Evolutionary conservation across 768 basidiomycete species (phyloP), one percentile per base, ranked within the genome.

Genomic region (Tubosaeta brunneosetosa): DNA sequence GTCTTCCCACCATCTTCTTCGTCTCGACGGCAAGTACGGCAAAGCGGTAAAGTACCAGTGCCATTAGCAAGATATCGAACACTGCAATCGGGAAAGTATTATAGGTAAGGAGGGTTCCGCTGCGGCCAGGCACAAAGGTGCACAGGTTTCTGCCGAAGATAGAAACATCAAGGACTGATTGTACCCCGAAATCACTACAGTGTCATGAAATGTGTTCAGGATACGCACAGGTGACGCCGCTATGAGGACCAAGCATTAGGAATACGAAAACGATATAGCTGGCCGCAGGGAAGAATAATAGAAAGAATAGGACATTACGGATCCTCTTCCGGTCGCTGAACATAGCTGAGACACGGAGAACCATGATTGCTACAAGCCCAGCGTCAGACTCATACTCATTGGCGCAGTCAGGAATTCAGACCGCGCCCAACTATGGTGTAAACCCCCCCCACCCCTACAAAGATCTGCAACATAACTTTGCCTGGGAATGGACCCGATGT

Each of bases 331-430:
- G 53, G 36, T 36, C 33, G 14, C 17, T 19, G 48, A 58, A 58
- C 58, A 58, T 59, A 17, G 17, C 58, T 6, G 56, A 51, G 3
- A 59, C 44, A 17, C 58, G 50, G 17, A 59, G 33, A 55, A 59
- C 49, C 52, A 59, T 59, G 22, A 58, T 59, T 10, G 36, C 57
- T 58, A 16, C 25, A 19, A 10, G 16, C 5, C 7, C 4, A 11
- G 3, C 12, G 14, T 47, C 10, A 43, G 40, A 33, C 1, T 14
- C 17, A n/a, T 4, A 33, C 7, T 16, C 9, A 12, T 9, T 9
- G 5, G 12, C 12, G 27, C 26, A 13, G 1, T 16, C 5, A n/a
- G 19, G 34, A 25, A 11, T 1, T 52, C 57, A 33, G 29, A 58
- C 58, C 53, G 2, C 52, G 41, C 47, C 16, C 26, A 6, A 14